Evolutionary conservation across 2,329 filamentous ascomycete species (phyloP), one percentile per base, ranked within the genome.

Genomic region (Aspergillus sp.): DNA sequence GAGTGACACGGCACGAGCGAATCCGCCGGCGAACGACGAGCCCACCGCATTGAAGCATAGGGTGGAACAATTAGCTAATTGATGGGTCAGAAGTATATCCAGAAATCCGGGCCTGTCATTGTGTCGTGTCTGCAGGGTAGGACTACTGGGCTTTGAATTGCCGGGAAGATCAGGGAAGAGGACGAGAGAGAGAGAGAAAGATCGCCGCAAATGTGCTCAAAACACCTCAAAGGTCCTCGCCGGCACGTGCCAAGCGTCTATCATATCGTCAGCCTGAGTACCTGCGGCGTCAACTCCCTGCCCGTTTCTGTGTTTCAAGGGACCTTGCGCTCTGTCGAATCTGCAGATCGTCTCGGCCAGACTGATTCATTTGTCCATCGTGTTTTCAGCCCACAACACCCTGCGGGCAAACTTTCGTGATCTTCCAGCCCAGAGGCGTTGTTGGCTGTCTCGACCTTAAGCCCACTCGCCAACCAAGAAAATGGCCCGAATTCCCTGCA

Each of bases 141-240:
- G 27, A 30, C 11, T 9, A 27, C 24, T 30, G 27, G 27, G 27
- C 8, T 9, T 30, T 8, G 27, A 12, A 44, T 8, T 11, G 41
- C 9, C 24, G 9, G 44, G n/a, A 9, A 30, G 20, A 15, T 11
- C 12, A 30, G 2, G 44, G n/a, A 46, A 20, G 20, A 3, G 19
- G 22, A 22, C 1, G 42, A 50, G 34, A 20, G 17, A 50, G 27
- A 41, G 33, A 56, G 17, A 56, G 6, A 19, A 39, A 30, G 51
- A 54, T 44, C 37, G 47, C 30, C 52, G n/a, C 17, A 44, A 50
- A 50, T 44, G 30, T 39, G 49, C 49, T 42, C 49, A 51, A 51
- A 51, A n/a, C 3, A 17, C 20, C 49, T 42, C 49, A 24, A 34
- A 44, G 49, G 49, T 51, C 49, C 49, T 34, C 49, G 24, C 44